Percentiles rank a stretch among this genome's conserved stretches.
phyloP scores from a whole-genome alignment of 2,329 filamentous ascomycete species.

The Golovinomyces cichoracearum region DNA sequence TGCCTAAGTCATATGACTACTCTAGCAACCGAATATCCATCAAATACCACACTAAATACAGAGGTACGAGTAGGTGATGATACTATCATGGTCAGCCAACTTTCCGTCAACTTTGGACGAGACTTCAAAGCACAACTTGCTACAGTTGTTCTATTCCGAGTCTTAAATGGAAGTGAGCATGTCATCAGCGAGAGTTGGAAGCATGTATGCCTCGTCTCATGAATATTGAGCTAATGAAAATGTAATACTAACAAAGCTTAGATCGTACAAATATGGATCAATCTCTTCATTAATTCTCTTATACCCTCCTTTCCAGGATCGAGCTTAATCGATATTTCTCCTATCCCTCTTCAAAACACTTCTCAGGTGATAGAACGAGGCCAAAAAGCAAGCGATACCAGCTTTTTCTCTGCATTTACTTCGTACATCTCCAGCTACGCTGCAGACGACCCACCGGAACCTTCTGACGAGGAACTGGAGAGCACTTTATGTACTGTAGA shows the following conservation, averaged over 20 bases:
- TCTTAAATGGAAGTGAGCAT: conserved; percentile 62
- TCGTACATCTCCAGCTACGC: conserved; percentile 98
- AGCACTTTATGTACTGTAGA: conserved; percentile 87
- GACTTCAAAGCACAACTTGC: conserved; percentile 86
- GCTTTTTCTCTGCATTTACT: conserved; percentile 79
- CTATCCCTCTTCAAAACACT: conserved; percentile 72
- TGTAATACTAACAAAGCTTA: conserved; percentile 17
- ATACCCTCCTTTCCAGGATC: conserved; percentile 56
- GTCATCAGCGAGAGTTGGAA: conserved; percentile 56
- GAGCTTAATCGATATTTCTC: conserved; percentile 40
- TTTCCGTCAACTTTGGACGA: conserved; percentile 81
- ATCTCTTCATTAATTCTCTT: conserved; percentile 85
- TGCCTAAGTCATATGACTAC: conserved; percentile 79
- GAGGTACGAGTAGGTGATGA: conserved; percentile 80
- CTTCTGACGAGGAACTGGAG: conserved; percentile 87
- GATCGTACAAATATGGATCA: conserved; percentile 77
- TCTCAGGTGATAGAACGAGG: conserved; percentile 82
- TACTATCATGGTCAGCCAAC: conserved; percentile 94
- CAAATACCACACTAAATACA: conserved; percentile 74
- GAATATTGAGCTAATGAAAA: not conserved
- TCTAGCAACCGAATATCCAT: conserved; percentile 45
- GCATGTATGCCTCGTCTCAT: conserved; percentile 27
- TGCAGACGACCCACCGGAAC: conserved; percentile 88
- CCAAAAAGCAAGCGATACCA: conserved; percentile 49
- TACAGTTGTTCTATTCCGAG: conserved; percentile 80